These are phyloP conservation scores for Trametes cinnabarina DNA, from an alignment of 768 basidiomycete species.

Conservation along the genomic window DNA sequence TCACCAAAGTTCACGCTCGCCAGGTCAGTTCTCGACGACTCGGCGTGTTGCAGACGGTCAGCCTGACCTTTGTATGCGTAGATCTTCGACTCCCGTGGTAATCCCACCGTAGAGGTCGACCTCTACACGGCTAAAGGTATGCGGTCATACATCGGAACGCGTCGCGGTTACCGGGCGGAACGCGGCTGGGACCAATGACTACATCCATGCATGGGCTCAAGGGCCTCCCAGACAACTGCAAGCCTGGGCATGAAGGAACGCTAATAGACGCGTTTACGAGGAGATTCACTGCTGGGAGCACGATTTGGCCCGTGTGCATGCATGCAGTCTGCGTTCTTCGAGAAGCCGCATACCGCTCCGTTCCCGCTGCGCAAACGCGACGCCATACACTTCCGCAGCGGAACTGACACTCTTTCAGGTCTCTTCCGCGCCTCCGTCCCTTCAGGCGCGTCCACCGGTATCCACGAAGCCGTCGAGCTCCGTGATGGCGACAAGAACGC, in stretches of 20 bases:
- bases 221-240: too few species aligned
- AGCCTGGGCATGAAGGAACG: not conserved
- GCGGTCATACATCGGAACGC: conserved; percentile 18
- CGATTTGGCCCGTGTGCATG: not conserved
- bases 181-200: too few species aligned
- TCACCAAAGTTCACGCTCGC: conserved; percentile 89
- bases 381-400: not conserved
- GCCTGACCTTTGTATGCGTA: conserved; percentile 71
- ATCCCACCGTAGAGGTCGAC: conserved; percentile 96
- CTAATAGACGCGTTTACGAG: not conserved
- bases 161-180: not conserved
- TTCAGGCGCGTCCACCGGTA: conserved; percentile 97
- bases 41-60: not conserved
- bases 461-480: conserved; percentile 98
- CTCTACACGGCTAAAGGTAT: conserved; percentile 83
- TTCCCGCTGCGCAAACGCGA: not conserved
- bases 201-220: too few species aligned
- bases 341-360: not conserved
- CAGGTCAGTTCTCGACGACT: conserved; percentile 54
- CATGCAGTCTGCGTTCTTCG: conserved; percentile 2
- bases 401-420: conserved; percentile 47
- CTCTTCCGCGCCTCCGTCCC: conserved; percentile 94
- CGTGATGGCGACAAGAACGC: conserved; percentile 91
- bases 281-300: not conserved
- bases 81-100: conserved; percentile 99